phyloP scores from a whole-genome alignment of 805 yeast species.

The Saturnispora galanensis region DNA sequence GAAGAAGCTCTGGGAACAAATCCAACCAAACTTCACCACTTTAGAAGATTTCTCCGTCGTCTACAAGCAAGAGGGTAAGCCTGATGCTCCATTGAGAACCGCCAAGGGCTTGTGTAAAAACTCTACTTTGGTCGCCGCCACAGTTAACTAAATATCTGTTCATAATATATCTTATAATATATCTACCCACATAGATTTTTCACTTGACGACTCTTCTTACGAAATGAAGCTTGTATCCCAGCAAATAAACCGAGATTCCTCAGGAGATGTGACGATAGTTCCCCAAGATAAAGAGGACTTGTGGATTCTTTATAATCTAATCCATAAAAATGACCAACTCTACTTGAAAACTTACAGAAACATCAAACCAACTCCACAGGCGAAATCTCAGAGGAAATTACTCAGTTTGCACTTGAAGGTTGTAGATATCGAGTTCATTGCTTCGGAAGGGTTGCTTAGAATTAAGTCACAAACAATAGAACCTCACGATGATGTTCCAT shows the following conservation, averaged over 20 bases:
- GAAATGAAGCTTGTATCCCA: slow-evolving; percentile 48
- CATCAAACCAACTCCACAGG: slow-evolving; percentile 30
- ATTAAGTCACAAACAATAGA: slow-evolving; percentile 66
- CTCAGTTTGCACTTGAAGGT: slow-evolving; percentile 52
- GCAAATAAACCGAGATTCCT: slow-evolving; percentile 44
- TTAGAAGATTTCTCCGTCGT: slow-evolving; percentile 66
- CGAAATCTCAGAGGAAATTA: slow-evolving; percentile 37
- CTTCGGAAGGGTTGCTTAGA: slow-evolving; percentile 67
- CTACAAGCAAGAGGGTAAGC: slow-evolving; percentile 70
- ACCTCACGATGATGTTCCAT: slow-evolving; percentile 66
- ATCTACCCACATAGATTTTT: no score
- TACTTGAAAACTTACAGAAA: slow-evolving; percentile 61
- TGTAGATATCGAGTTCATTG: slow-evolving; percentile 66
- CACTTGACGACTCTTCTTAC: background rate
- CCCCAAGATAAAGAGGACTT: slow-evolving; percentile 90
- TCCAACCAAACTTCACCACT: slow-evolving; percentile 87
- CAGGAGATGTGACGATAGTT: slow-evolving; percentile 55
- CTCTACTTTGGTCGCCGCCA: slow-evolving; percentile 61
- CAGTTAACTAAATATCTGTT: slow-evolving; percentile 41
- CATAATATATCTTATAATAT: background rate
- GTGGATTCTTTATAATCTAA: slow-evolving; percentile 77
- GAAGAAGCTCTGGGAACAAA: slow-evolving; percentile 95
- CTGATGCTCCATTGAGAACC: slow-evolving; percentile 64
- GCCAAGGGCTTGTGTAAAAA: slow-evolving; percentile 70
- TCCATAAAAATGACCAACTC: slow-evolving; percentile 68